Percentiles rank a stretch among this genome's conserved stretches.
Evolutionary conservation across 202 grass and related monocot species (phyloP).

Genomic region (Brachypodium distachyon): DNA sequence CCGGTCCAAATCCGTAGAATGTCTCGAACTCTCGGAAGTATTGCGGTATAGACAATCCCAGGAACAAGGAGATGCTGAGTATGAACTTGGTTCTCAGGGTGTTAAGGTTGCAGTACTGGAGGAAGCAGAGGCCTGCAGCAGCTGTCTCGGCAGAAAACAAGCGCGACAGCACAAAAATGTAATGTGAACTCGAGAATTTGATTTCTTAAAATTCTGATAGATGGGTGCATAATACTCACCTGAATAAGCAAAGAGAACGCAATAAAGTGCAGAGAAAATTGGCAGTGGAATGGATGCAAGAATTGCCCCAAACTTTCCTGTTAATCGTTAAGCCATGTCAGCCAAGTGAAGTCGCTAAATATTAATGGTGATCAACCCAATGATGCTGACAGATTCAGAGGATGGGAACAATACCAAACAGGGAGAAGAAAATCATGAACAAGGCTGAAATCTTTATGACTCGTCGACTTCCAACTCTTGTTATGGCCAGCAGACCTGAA

Average conservation of each 20-base stretch:
- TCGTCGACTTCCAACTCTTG: slow-evolving; percentile 74
- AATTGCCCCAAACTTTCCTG: slow-evolving; percentile 94
- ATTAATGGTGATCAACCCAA: background rate
- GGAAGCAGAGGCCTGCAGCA: slow-evolving; percentile 71
- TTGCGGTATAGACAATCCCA: slow-evolving; percentile 87
- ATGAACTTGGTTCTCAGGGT: slow-evolving; percentile 86
- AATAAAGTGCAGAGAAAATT: slow-evolving; percentile 75
- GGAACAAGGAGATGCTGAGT: slow-evolving; percentile 61
- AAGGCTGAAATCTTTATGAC: slow-evolving; percentile 74
- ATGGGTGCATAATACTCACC: slow-evolving; percentile 24
- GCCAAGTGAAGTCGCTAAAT: background rate
- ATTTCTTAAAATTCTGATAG: background rate
- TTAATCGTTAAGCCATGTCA: slow-evolving; percentile 14
- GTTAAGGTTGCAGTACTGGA: slow-evolving; percentile 96
- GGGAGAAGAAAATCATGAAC: slow-evolving; percentile 96
- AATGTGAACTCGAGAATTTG: background rate
- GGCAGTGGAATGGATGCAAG: slow-evolving; percentile 89
- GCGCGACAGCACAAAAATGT: background rate
- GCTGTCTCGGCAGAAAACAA: slow-evolving; percentile 37
- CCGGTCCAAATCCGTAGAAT: slow-evolving; percentile 63
- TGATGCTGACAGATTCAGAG: background rate
- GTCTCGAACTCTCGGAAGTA: slow-evolving; percentile 69
- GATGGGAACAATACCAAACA: slow-evolving; percentile 50
- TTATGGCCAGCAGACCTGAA: slow-evolving; percentile 68
- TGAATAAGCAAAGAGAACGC: slow-evolving; percentile 84